Percentiles rank a stretch among this genome's conserved stretches.
phyloP scores from a whole-genome alignment of 768 basidiomycete species.

The Termitomyces heimii region DNA sequence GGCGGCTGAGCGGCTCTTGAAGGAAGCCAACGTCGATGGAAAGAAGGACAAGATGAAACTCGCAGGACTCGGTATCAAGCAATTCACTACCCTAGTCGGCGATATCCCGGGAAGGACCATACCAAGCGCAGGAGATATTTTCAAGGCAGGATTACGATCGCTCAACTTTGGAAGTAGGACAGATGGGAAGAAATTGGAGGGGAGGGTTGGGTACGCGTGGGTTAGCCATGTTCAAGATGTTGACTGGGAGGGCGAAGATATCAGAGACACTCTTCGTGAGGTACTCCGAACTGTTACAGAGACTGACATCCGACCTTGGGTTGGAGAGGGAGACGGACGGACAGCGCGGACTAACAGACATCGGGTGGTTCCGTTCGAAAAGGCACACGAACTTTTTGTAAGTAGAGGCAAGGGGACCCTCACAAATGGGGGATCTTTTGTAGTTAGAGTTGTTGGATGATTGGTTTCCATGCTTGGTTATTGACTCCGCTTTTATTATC shows the following conservation, averaged over 20 bases:
- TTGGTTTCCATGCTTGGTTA: not conserved
- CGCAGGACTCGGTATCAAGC: slow-evolving; percentile 25
- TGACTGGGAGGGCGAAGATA: slow-evolving; percentile 77
- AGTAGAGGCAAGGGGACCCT: slow-evolving; percentile 25
- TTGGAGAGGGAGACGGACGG: slow-evolving; percentile 7
- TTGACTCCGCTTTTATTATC: not conserved
- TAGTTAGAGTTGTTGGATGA: slow-evolving; percentile 36
- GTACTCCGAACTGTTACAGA: slow-evolving; percentile 28
- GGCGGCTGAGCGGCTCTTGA: slow-evolving; percentile 59
- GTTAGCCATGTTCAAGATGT: slow-evolving; percentile 76
- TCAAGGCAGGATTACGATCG: slow-evolving; percentile 66
- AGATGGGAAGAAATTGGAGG: slow-evolving; percentile 21
- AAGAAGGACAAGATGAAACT: slow-evolving; percentile 20
- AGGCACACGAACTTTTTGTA: slow-evolving; percentile 46
- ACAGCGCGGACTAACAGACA: not conserved
- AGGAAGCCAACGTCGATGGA: slow-evolving; percentile 16
- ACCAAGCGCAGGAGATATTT: slow-evolving; percentile 66
- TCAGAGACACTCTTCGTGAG: slow-evolving; percentile 42
- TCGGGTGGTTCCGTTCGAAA: slow-evolving; percentile 48
- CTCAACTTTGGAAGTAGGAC: slow-evolving; percentile 30
- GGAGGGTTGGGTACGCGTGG: slow-evolving; percentile 73
- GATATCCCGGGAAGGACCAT: slow-evolving; percentile 60
- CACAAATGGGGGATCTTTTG: slow-evolving; percentile 35
- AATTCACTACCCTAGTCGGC: slow-evolving; percentile 81
- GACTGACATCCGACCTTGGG: slow-evolving; percentile 13